These are phyloP conservation scores for Fusarium odoratissimum DNA, from an alignment of 2,329 filamentous ascomycete species.

Conservation along the genomic window DNA sequence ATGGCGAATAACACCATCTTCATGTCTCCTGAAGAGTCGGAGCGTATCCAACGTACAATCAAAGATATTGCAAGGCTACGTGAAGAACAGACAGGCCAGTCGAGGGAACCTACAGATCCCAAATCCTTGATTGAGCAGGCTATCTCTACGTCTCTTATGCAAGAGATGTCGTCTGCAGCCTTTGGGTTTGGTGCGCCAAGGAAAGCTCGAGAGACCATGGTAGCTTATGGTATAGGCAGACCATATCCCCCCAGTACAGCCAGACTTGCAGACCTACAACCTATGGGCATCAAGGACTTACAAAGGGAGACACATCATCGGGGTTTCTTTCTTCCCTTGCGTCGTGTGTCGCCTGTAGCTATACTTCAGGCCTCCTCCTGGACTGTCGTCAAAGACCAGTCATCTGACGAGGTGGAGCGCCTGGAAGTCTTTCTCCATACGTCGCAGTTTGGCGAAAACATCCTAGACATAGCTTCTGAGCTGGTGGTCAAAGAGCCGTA, in stretches of 20 bases:
- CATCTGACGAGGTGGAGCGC: conserved; percentile 40
- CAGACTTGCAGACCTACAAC: conserved; percentile 33
- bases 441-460: conserved; percentile 47
- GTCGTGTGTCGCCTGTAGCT: conserved; percentile 44
- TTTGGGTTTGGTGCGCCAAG: conserved; percentile 27
- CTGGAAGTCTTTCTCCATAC: conserved; percentile 51
- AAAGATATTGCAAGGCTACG: conserved; percentile 40
- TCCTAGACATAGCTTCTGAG: conserved; percentile 48
- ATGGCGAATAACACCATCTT: conserved; percentile 48
- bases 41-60: conserved; percentile 44
- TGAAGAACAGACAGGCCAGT: conserved; percentile 29
- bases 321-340: conserved; percentile 42
- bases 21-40: conserved; percentile 47
- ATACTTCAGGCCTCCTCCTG: conserved; percentile 44
- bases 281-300: conserved; percentile 43
- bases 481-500: conserved; percentile 63
- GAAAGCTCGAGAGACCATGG: conserved; percentile 39
- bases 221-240: conserved; percentile 45
- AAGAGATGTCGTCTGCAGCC: conserved; percentile 45
- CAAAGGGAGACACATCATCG: conserved; percentile 48
- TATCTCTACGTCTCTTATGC: conserved; percentile 47
- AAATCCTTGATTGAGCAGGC: conserved; percentile 42
- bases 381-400: conserved; percentile 47
- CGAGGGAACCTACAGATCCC: conserved; percentile 36
- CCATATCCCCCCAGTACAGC: conserved; percentile 43